These are phyloP conservation scores for Penicillium fuscoglaucum DNA, from an alignment of 2,329 filamentous ascomycete species.

Conservation along the genomic window DNA sequence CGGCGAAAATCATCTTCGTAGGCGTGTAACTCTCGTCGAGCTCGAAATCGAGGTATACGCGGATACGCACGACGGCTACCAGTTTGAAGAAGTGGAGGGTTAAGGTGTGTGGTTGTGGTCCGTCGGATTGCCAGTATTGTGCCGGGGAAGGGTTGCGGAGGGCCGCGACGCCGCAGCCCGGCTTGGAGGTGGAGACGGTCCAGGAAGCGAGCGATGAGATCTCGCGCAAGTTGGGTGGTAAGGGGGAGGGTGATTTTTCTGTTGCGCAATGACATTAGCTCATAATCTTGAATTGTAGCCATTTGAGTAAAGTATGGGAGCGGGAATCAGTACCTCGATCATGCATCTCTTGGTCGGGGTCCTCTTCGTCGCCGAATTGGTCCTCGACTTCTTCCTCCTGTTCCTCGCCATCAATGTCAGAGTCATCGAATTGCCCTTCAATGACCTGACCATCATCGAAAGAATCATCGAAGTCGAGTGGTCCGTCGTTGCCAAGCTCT, in stretches of 20 bases:
- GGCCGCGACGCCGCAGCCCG: constrained; percentile 61
- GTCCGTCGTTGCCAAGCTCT: constrained; percentile 21
- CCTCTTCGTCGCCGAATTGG: constrained; percentile 24
- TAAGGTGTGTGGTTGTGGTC: constrained; percentile 63
- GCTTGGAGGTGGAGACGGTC: constrained; percentile 64
- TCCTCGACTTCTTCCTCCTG: constrained; percentile 20
- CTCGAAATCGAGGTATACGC: constrained; percentile 75
- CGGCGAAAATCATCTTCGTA: constrained; percentile 84
- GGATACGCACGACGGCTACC: constrained; percentile 52
- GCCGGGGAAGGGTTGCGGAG: constrained; percentile 58
- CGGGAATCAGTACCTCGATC: constrained; percentile 32
- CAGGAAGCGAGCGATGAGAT: constrained; percentile 67
- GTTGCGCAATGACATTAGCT: constrained; percentile 1
- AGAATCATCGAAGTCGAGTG: constrained; percentile 22
- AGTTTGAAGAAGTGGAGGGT: constrained; percentile 64
- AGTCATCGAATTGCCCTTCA: constrained; percentile 16
- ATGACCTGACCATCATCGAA: constrained; percentile 2
- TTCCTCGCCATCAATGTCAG: constrained; percentile 24
- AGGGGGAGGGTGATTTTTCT: constrained; percentile 40
- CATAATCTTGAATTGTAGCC: not conserved
- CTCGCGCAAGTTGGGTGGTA: constrained; percentile 55
- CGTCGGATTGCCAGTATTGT: constrained; percentile 67
- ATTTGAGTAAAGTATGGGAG: not conserved
- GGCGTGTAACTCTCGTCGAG: constrained; percentile 96
- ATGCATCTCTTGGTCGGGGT: constrained; percentile 37